These are phyloP conservation scores for Suillus occidentalis DNA, from an alignment of 768 basidiomycete species.

Conservation along the genomic window DNA sequence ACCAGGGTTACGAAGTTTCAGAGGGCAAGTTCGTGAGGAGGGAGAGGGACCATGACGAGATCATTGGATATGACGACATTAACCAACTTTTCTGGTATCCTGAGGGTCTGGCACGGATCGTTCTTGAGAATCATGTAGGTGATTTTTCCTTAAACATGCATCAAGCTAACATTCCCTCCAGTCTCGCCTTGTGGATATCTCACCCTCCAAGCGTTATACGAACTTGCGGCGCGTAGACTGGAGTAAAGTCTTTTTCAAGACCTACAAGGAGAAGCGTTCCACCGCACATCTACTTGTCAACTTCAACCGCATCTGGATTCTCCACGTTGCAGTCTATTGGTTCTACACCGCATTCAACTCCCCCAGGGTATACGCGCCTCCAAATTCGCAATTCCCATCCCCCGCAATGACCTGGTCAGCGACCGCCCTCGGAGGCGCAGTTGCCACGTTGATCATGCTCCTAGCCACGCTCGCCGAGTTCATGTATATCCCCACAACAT, in stretches of 20 bases:
- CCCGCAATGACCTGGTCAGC: constrained; percentile 95
- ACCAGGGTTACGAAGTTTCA: constrained; percentile 94
- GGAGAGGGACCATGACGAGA: constrained; percentile 92
- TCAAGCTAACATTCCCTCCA: constrained; percentile 29
- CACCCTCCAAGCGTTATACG: constrained; percentile 92
- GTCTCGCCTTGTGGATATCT: constrained; percentile 89
- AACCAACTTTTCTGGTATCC: constrained; percentile 99
- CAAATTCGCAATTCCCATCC: constrained; percentile 63
- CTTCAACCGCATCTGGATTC: constrained; percentile 98
- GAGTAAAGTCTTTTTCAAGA: constrained; percentile 97
- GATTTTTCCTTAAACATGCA: not conserved
- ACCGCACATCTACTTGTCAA: constrained; percentile 93
- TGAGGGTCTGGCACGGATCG: constrained; percentile 92
- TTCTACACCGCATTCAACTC: constrained; percentile 99
- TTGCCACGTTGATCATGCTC: constrained; percentile 93
- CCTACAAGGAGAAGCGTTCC: constrained; percentile 96
- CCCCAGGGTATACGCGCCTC: constrained; percentile 84
- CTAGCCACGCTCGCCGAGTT: constrained; percentile 92
- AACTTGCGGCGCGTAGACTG: constrained; percentile 91
- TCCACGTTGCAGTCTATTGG: constrained; percentile 92
- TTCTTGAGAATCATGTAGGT: constrained; percentile 81
- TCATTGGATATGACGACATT: constrained; percentile 99
- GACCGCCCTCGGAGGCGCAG: constrained; percentile 92
- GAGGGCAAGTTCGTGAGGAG: constrained; percentile 93
- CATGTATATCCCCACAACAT: constrained; percentile 95